Evolutionary conservation across 768 basidiomycete species (phyloP), one percentile per base, ranked within the genome.

Genomic region (Boletellus sp.): DNA sequence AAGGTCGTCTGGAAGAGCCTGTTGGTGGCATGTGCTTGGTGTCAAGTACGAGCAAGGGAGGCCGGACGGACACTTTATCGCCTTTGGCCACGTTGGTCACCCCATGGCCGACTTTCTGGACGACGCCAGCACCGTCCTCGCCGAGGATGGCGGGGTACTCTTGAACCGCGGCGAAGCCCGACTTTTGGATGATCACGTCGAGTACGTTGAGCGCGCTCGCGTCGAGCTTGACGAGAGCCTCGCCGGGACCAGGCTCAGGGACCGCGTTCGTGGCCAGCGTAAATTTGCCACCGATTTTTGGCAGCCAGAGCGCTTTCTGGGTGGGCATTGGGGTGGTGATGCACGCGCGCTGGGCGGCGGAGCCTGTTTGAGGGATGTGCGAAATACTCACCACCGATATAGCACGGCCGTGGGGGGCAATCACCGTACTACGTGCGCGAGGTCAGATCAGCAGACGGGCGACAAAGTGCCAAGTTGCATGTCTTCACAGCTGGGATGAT

Each of bases 121-220:
- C 67, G 12, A 62, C 58, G 20, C 76, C 75, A 9, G 74, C 70
- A 7, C 59, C 62, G 20, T 77, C 75, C 22, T 52, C 52, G 13
- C 72, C 76, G 4, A 70, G 22, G 42, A 74, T 57, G 19, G 57
- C 57, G 0, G 75, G 76, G 51, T 56, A 78, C 7, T 63, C 52
- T 22, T 71, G 59, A 32, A 76, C 32, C 41, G 52, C 22, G 47
- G 35, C 34, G 28, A 57, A 52, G n/a, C 44, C 50, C 0, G 31
- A 45, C 35, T 34, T 40, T 31, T 47, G 52, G 15, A 42, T 32
- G 20, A 52, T 63, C 61, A 54, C 63, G 39, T 80, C 77, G 2
- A 72, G 63, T 3, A 78, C 77, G 51, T 78, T 77, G 37, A 79
- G 57, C 1, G 70, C 68, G 0, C 69, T 65, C 0, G 78, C 66